Base-by-base conservation (phyloP, 768 basidiomycete genomes). In the Mycena belliarum region DNA sequence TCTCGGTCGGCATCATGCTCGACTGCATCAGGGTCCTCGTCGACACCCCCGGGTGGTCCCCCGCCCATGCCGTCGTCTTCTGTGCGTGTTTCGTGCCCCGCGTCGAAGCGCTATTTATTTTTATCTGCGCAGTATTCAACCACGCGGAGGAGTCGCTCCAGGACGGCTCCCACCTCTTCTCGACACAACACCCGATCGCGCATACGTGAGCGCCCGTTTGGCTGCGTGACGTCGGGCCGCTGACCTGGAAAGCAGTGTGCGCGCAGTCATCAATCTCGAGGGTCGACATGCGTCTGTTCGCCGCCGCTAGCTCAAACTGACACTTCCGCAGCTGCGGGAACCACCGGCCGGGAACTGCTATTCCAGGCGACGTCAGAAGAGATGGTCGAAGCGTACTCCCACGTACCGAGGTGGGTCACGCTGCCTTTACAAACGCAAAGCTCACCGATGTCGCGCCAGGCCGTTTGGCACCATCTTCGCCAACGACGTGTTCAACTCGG, bases 341-440 rank as follows among this genome's bases (percentile, higher is more conserved):
- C 87, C 2, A 86, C 84, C 7, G 95, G 96, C 0, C 89, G 86
- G 25, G 95, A 95, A 65, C 74, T 98, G 9, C 81, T 98, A 16
- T 98, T 98, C 78, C 96, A 98, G 76, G 96, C 95, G 0, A 98
- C 95, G 0, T 93, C 91, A 6, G 85, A 93, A 66, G 84, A 97
- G 71, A 97, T 98, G 95, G 91, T 97, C 6, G 80, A 88, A 46
- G 95, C 93, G 0, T 95, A 95, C 68, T 84, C 91, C 0, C 81
- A 86, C 64, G 92, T 92, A 0, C 93, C 94, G 3, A 79, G 89
- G 90, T 85, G 57, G 43, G 69, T 4, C 60, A 3, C 23, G 26
- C 14, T 32, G 14, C 14, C 29, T 14, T 14, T 6, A 32, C 29
- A 32, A 32, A 32, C 6, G 8, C 1, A 7, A n/a, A 37, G n/a